A percentile compares a stretch with the other conserved stretches of the same genome.
phyloP scores from a whole-genome alignment of 345 rosid genomes.

The Microcos paniculata region DNA sequence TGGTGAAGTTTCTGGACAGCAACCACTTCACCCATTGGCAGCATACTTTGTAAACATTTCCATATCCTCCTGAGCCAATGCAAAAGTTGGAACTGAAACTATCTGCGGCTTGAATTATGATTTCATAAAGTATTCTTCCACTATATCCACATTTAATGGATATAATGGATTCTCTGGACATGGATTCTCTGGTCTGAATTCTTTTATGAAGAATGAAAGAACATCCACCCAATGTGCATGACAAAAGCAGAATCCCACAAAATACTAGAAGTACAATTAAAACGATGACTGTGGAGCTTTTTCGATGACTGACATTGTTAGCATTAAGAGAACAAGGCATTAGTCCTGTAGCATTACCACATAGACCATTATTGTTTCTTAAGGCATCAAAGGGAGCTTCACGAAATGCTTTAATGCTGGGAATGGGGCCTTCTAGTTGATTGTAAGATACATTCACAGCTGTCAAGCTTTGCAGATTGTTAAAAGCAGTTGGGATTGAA shows the following conservation, averaged over 20 bases:
- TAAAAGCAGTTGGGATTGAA: slow-evolving; percentile 4
- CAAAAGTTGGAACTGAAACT: slow-evolving; percentile 12
- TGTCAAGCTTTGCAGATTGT: neutral
- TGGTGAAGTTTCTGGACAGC: slow-evolving; percentile 17
- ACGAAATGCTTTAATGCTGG: slow-evolving; percentile 16
- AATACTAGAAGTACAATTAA: neutral
- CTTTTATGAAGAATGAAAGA: neutral
- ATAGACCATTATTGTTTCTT: slow-evolving; percentile 7
- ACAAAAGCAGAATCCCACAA: neutral
- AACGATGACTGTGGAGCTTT: neutral
- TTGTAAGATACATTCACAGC: slow-evolving; percentile 21
- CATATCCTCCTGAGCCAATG: slow-evolving; percentile 17
- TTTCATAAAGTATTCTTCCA: neutral
- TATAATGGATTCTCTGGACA: neutral
- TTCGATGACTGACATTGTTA: neutral
- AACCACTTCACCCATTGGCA: neutral
- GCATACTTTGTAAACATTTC: slow-evolving; percentile 13
- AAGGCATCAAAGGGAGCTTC: slow-evolving; percentile 17
- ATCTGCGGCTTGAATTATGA: neutral
- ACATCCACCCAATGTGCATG: neutral
- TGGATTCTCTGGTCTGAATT: neutral
- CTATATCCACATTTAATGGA: neutral
- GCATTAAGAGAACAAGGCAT: neutral
- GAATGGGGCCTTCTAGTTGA: slow-evolving; percentile 15
- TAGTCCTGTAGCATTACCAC: slow-evolving; percentile 20